Conservation (phyloP, 768 basidiomycete genomes). For the Tylopilus plumbeoviolaceoides region DNA sequence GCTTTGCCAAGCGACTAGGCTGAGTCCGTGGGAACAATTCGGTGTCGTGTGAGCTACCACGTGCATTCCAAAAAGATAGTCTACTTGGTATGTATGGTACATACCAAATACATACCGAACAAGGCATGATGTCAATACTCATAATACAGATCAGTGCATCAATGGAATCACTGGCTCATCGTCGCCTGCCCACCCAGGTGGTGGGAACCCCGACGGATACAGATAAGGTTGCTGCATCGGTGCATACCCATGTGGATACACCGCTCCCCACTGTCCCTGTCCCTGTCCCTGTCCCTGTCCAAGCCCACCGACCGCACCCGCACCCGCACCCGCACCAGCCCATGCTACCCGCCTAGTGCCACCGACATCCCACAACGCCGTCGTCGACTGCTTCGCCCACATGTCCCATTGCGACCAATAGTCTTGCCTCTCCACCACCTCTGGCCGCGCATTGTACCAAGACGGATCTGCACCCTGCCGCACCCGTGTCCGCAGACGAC, state of each 20-base stretch:
- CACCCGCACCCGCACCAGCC: not conserved
- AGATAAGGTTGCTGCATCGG: conserved; percentile 13
- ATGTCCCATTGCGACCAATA: conserved; percentile 22
- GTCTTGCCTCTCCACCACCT: not conserved
- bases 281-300: not conserved
- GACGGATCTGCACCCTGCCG: conserved; percentile 22
- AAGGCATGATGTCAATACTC: not conserved
- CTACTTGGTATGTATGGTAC: too few relatives aligned
- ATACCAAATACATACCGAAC: too few relatives aligned
- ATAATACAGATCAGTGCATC: not conserved
- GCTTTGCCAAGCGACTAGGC: conserved; percentile 5
- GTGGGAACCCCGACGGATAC: conserved; percentile 17
- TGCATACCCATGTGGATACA: conserved; percentile 24
- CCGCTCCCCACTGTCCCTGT: conserved; percentile 2
- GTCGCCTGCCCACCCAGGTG: not conserved
- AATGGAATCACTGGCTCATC: not conserved
- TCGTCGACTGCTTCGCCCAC: conserved; percentile 23
- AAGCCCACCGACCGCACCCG: not conserved
- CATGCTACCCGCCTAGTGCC: not conserved
- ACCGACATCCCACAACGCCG: conserved; percentile 5
- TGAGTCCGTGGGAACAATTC: conserved; percentile 20
- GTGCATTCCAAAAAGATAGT: not conserved
- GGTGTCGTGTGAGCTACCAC: conserved; percentile 5
- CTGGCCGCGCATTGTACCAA: conserved; percentile 25
- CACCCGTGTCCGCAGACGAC: conserved; percentile 9